Percentiles rank a stretch among this genome's conserved stretches.
Evolutionary conservation across 1,284 basidiomycete species (phyloP).

Genomic region (Trichosporon asahii): DNA sequence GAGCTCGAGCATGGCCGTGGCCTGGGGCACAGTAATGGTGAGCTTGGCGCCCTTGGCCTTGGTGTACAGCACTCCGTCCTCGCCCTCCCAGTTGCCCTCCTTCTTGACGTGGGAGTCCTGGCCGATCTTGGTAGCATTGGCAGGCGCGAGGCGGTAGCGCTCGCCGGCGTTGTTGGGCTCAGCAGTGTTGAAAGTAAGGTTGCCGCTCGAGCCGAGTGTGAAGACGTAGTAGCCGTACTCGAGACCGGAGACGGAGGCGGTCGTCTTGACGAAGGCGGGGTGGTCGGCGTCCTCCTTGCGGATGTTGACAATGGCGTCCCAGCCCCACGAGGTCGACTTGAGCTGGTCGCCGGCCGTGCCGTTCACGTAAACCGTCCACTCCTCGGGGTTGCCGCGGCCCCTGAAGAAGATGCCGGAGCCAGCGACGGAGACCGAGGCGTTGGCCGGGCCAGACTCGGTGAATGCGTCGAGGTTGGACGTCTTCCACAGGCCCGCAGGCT

Average conservation of each 20-base stretch:
- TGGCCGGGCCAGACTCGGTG: background rate
- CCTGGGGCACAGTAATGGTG: background rate
- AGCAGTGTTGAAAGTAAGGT: background rate
- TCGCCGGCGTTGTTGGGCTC: background rate
- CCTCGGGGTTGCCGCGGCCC: background rate
- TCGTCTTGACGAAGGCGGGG: background rate
- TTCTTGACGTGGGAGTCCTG: background rate
- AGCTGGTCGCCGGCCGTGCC: background rate
- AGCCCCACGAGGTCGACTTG: background rate
- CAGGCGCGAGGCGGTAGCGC: background rate
- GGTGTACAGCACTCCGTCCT: background rate
- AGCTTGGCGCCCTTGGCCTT: background rate
- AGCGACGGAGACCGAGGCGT: background rate
- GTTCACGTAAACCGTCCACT: background rate
- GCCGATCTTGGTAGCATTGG: background rate
- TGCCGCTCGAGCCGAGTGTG: background rate
- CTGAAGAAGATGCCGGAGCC: background rate
- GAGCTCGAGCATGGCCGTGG: background rate
- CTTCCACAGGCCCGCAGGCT: background rate
- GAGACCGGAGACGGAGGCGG: background rate
- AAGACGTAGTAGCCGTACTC: background rate
- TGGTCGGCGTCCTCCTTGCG: background rate
- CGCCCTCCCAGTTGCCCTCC: background rate
- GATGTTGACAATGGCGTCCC: background rate
- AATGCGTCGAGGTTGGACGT: background rate